Base-by-base conservation (phyloP, 441 rosid genomes). In the Kokia cookei region DNA sequence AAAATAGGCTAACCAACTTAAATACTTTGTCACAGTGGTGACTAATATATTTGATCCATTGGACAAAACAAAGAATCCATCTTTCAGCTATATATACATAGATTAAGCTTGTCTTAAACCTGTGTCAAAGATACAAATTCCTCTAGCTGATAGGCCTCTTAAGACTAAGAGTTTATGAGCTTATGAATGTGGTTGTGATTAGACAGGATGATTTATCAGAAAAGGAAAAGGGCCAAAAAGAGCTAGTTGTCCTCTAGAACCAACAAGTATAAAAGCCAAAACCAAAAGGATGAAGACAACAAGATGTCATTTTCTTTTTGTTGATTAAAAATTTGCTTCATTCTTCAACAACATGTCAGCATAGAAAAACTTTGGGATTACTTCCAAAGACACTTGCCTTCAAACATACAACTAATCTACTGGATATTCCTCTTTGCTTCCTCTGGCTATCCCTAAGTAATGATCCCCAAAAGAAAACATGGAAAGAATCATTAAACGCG, bases 241-340 rank as follows among this genome's bases (percentile, higher is more conserved):
- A 32, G 7, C 37, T 6, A 5, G 7, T 32, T 32, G 37, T 32
- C 37, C 6, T 32, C 1, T 32, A 32, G 37, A 32, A 4, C 37
- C 14, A 24, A 4, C 5, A n/a, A 19, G 26, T 17, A 54, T 13
- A 55, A 51, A 26, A 4, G 40, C 17, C 7, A 11, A 57, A 10
- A 24, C 6, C 62, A 11, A 37, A 24, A 40, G 71, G 83, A 72
- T 78, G 88, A 82, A 73, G 85, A 78, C 76, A 74, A 61, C 85
- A 76, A 85, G 80, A 75, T 61, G 22, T 61, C 45, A 61, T 61
- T 35, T 32, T 32, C 19, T 27, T 59, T 10, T 61, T 59, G 6
- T 78, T 74, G 72, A 76, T 78, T 48, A 71, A 77, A 78, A 35
- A 67, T 58, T 13, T 0, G 17, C 81, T 77, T 43, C 78, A 81